Base-by-base conservation (phyloP, 331 rosid species). In the Stylosanthes scabra region DNA sequence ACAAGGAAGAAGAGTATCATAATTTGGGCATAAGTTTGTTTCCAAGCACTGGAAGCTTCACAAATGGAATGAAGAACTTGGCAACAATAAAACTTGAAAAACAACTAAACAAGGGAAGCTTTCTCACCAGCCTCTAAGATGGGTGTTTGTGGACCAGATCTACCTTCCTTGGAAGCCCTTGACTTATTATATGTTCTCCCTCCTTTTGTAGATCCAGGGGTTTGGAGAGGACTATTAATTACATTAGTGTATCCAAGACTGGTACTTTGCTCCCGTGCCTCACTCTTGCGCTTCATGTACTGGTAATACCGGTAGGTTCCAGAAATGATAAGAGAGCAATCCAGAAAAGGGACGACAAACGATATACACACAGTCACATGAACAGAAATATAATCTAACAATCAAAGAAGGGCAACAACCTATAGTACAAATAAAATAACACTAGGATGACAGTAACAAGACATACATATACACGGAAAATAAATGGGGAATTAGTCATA, bases 131-230 rank as follows among this genome's bases (percentile, higher is more conserved):
- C 87, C 75, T 88, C 86, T 55, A 96, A 84, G 67, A 75, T 85
- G 54, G 97, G 95, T 79, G 84, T 80, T 5, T 55, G 74, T 31
- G 77, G 92, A 57, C 86, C 91, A 56, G 93, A 87, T 83, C 80
- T 84, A 56, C 75, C 80, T 40, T 83, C 94, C 80, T 82, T 90
- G 50, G 93, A 59, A 83, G 64, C 86, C 88, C 86, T 88, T 68
- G 97, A 66, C 74, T 82, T 86, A 59, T 76, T 83, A 79, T 85
- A 84, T 27, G 81, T 50, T 81, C 88, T 90, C 66, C 88, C 95
- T 14, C 89, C 93, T 84, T 92, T 93, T 42, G 84, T 77, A 75
- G 98, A 90, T 56, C 81, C 79, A 8, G 97, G 98, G 46, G 98
- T 90, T 66, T 83, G 88, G 25, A 87, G 55, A 45, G 88, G 89